A percentile compares a stretch with the other conserved stretches of the same genome.
Evolutionary conservation across 1,284 basidiomycete species (phyloP).

Genomic region (Ustilago lituana): DNA sequence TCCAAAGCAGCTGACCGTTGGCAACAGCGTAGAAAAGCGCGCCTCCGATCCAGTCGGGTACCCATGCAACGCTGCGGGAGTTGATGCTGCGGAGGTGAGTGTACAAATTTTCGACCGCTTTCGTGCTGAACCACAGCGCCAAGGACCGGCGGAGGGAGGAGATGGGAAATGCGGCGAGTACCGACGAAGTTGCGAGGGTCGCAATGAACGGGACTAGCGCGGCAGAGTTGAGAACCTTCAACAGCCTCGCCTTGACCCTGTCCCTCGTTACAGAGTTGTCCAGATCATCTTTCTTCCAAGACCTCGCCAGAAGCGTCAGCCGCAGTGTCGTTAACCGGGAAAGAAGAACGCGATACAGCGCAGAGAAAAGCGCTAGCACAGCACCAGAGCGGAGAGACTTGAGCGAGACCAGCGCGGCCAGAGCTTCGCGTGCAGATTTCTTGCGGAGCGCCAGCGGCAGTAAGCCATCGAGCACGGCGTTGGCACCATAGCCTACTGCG

Average conservation of each 20-base stretch:
- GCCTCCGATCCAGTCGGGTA: slow-evolving; percentile 54
- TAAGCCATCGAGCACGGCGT: slow-evolving; percentile 42
- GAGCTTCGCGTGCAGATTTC: slow-evolving; percentile 32
- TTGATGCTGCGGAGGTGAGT: slow-evolving; percentile 24
- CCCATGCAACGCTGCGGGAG: slow-evolving; percentile 37
- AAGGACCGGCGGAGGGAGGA: slow-evolving; percentile 25
- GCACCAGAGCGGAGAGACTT: slow-evolving; percentile 36
- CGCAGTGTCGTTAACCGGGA: slow-evolving; percentile 33
- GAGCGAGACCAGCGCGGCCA: slow-evolving; percentile 32
- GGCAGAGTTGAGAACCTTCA: slow-evolving; percentile 34
- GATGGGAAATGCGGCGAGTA: slow-evolving; percentile 38
- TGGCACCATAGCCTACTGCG: slow-evolving; percentile 41
- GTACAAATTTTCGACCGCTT: slow-evolving; percentile 43
- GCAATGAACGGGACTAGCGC: slow-evolving; percentile 44
- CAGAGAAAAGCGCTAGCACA: slow-evolving; percentile 45
- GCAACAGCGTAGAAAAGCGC: slow-evolving; percentile 56
- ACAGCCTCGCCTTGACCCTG: slow-evolving; percentile 31
- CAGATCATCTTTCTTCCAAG: slow-evolving; percentile 13
- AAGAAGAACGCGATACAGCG: slow-evolving; percentile 47
- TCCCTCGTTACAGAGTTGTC: slow-evolving; percentile 27
- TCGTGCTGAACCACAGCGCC: slow-evolving; percentile 45
- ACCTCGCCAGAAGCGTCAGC: slow-evolving; percentile 14
- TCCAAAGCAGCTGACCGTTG: slow-evolving; percentile 59
- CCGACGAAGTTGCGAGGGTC: slow-evolving; percentile 17
- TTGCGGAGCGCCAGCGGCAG: slow-evolving; percentile 44